Conservation (phyloP, 805 yeast species). For the Metschnikowia lochheadii region DNA sequence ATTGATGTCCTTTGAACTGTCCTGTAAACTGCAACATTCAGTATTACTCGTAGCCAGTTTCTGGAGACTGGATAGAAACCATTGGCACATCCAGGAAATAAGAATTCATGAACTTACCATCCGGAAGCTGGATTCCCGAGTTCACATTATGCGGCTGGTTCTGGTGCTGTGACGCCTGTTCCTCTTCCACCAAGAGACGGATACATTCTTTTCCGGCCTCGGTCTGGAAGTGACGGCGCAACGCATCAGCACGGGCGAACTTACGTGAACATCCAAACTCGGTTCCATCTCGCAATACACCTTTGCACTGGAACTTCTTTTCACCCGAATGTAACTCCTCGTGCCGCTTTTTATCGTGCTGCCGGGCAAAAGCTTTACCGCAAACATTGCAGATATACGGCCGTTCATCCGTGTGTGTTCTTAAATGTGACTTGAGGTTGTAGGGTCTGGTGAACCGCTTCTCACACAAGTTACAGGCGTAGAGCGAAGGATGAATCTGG, state of each 20-base stretch:
- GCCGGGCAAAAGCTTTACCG: conserved; percentile 67
- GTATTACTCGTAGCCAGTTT: background rate
- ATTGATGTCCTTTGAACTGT: no score
- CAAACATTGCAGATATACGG: conserved; percentile 72
- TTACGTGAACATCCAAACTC: conserved; percentile 44
- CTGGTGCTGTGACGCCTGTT: conserved; percentile 24
- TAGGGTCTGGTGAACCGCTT: conserved; percentile 90
- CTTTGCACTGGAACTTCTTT: conserved; percentile 69
- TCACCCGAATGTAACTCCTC: conserved; percentile 67
- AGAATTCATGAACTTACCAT: conserved; percentile 17
- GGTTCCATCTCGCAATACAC: conserved; percentile 50
- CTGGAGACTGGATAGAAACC: conserved; percentile 39
- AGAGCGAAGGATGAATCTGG: conserved; percentile 70
- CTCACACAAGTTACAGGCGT: conserved; percentile 78
- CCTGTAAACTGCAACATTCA: no score
- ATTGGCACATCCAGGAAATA: conserved; percentile 22
- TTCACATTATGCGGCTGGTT: conserved; percentile 5
- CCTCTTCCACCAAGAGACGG: conserved; percentile 38
- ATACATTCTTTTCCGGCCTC: conserved; percentile 45
- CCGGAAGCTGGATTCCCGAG: conserved; percentile 19
- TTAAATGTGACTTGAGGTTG: conserved; percentile 82
- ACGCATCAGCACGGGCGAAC: conserved; percentile 45
- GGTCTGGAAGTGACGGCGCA: conserved; percentile 43
- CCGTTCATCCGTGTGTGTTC: conserved; percentile 85
- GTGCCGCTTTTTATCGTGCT: conserved; percentile 44